Conservation (phyloP, 768 basidiomycete species). For the Crucibulum laeve region DNA sequence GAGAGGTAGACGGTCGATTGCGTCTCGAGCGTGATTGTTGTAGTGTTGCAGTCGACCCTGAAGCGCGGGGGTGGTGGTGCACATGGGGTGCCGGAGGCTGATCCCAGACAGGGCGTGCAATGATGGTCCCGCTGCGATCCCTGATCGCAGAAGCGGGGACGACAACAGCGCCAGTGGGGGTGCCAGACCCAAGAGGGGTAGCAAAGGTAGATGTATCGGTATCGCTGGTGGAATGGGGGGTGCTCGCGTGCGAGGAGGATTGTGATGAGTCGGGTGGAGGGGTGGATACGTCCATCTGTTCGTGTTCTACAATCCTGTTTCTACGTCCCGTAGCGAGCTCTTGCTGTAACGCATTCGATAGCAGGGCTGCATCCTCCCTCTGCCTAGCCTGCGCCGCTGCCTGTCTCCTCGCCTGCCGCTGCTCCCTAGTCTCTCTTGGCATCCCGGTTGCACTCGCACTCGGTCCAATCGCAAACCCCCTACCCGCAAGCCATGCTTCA, state of each 20-base stretch:
- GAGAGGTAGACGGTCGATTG: constrained; percentile 21
- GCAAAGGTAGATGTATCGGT: constrained; percentile 54
- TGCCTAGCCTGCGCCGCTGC: constrained; percentile 53
- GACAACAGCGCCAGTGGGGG: constrained; percentile 59
- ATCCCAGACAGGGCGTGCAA: constrained; percentile 65
- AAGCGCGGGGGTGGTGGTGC: constrained; percentile 9
- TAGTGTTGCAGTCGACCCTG: constrained; percentile 13
- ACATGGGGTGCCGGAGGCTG: constrained; percentile 14
- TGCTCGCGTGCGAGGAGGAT: constrained; percentile 8
- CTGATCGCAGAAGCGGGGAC: constrained; percentile 53
- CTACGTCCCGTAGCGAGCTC: constrained; percentile 37
- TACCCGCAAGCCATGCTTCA: constrained; percentile 87
- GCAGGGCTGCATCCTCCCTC: constrained; percentile 54
- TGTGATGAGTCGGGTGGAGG: constrained; percentile 9
- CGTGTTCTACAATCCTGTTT: constrained; percentile 26
- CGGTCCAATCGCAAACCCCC: constrained; percentile 83
- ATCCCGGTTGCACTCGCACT: constrained; percentile 72
- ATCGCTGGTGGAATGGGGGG: constrained; percentile 43
- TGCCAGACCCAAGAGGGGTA: constrained; percentile 55
- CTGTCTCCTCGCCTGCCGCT: constrained; percentile 57
- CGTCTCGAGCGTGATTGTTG: constrained; percentile 9
- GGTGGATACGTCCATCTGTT: constrained; percentile 25
- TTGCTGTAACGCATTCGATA: constrained; percentile 54
- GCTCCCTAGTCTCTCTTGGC: constrained; percentile 72
- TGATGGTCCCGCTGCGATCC: constrained; percentile 73